Evolutionary conservation across 2,329 filamentous ascomycete species (phyloP), one percentile per base, ranked within the genome.

Genomic region (Ascocoryne sarcoides): DNA sequence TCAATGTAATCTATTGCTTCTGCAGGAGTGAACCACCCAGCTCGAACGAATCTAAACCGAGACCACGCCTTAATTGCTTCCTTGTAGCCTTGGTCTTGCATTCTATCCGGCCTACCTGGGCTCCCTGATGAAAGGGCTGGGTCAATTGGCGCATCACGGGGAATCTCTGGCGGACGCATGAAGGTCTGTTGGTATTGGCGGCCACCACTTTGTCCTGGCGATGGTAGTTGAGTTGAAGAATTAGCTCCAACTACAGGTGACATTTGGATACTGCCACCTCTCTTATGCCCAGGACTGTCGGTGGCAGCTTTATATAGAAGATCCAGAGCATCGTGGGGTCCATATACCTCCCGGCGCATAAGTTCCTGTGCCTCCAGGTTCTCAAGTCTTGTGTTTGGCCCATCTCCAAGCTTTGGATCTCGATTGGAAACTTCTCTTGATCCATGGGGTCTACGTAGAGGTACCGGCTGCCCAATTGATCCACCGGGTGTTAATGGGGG

Each of bases 1-100:
- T 89, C 82, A 48, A 98, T 85, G 57, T 96, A 96, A 32, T 82
- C 80, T 61, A 96, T 89, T 16, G 87, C 90, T 63, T 98, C 92
- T 50, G 84, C 79, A 0, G 90, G 84, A 0, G 88, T 94, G 60
- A 98, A 92, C 90, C 90, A 96, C 8, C 92, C 92, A 7, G 88
- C 88, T 39, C 88, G 80, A n/a, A 96, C 90, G 59, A 96, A 96
- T 32, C 89, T 81, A 60, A 95, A 89, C 48, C 87, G 73, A 2
- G 82, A 79, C 92, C 92, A 98, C n/a, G 87, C 83, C 54, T 78
- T 80, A 44, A 95, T 65, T 0, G 89, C 89, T 43, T 84, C 76
- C 31, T 73, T 65, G 51, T 80, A 80, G 37, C 78, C 70, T 20
- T 70, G 66, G 46, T 76, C 68, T 36, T 65, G 51, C 46, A 68